Conservation (phyloP, 2,329 filamentous ascomycete genomes). For the Aureobasidium sp. region DNA sequence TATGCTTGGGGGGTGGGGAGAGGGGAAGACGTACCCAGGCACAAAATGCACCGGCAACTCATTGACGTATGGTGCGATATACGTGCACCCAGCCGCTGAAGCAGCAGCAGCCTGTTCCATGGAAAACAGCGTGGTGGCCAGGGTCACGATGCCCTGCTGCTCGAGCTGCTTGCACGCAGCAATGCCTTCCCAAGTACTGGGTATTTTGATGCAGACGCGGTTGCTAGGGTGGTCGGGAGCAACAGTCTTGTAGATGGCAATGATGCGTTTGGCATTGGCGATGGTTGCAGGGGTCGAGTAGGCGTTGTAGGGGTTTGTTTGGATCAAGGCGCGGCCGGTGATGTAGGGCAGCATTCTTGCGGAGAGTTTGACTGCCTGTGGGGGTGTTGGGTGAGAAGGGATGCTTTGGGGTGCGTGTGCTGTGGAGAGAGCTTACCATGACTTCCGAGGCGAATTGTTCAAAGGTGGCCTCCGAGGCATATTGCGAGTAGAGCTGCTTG, state of each 20-base stretch:
- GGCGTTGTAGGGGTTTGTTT: slow-evolving; percentile 16
- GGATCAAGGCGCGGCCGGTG: slow-evolving; percentile 12
- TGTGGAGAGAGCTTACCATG: slow-evolving; percentile 1
- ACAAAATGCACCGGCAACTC: slow-evolving; percentile 51
- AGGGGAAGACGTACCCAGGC: slow-evolving; percentile 4
- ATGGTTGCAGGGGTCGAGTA: slow-evolving; percentile 12
- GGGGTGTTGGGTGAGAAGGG: neutral
- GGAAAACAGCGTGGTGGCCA: slow-evolving; percentile 56
- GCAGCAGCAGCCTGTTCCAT: slow-evolving; percentile 52
- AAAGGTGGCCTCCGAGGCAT: slow-evolving; percentile 7
- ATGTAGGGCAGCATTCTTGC: slow-evolving; percentile 11
- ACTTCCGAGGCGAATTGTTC: slow-evolving; percentile 14
- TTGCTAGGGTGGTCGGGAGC: neutral
- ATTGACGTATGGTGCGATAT: slow-evolving; percentile 57
- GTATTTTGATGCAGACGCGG: slow-evolving; percentile 55
- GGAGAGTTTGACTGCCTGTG: slow-evolving; percentile 8
- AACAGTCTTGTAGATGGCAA: slow-evolving; percentile 6
- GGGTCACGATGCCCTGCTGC: slow-evolving; percentile 44
- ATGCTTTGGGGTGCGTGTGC: neutral
- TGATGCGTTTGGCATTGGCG: slow-evolving; percentile 13
- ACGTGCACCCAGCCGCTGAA: slow-evolving; percentile 48
- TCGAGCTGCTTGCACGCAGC: slow-evolving; percentile 50
- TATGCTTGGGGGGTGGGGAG: neutral
- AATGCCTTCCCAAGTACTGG: slow-evolving; percentile 54
- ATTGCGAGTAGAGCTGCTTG: slow-evolving; percentile 4